Conservation (phyloP, 805 yeast species). For the Brettanomyces nanus region DNA sequence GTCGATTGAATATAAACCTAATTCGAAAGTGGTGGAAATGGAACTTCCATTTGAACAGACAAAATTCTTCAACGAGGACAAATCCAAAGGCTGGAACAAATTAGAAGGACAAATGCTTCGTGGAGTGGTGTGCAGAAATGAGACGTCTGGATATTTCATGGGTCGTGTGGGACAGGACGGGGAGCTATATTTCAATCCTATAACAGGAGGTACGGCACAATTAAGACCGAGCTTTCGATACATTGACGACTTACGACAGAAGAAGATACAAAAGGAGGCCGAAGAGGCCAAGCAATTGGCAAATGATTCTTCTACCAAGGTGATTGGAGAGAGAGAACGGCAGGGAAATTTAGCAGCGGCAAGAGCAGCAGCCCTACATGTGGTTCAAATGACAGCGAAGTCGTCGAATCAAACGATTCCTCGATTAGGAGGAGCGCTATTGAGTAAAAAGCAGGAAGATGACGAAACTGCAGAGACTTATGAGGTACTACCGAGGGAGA, state of each 20-base stretch:
- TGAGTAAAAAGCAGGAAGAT: slow-evolving; percentile 53
- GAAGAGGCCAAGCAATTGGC: slow-evolving; percentile 32
- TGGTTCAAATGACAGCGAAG: slow-evolving; percentile 73
- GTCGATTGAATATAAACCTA: slow-evolving; percentile 38
- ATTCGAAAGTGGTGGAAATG: slow-evolving; percentile 60
- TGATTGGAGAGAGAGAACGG: slow-evolving; percentile 71
- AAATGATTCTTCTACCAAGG: slow-evolving; percentile 53
- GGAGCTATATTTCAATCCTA: slow-evolving; percentile 54
- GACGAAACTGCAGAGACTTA: slow-evolving; percentile 42
- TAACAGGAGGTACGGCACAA: slow-evolving; percentile 57
- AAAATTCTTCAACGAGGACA: slow-evolving; percentile 57
- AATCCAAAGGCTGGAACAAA: slow-evolving; percentile 57
- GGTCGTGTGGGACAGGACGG: slow-evolving; percentile 30
- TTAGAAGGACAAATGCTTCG: slow-evolving; percentile 53
- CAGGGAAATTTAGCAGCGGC: slow-evolving; percentile 37
- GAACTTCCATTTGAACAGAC: slow-evolving; percentile 66
- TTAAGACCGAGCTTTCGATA: slow-evolving; percentile 76
- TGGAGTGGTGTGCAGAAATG: slow-evolving; percentile 56
- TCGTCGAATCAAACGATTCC: slow-evolving; percentile 49
- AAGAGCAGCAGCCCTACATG: slow-evolving; percentile 41
- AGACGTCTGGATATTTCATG: slow-evolving; percentile 37
- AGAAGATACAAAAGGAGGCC: slow-evolving; percentile 34
- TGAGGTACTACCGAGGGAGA: slow-evolving; percentile 1
- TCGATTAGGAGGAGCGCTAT: slow-evolving; percentile 61
- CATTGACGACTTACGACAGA: slow-evolving; percentile 44